These are phyloP conservation scores for Globisporangium alternatum DNA, from an alignment of 352 stramenopile genomes.

Conservation along the genomic window DNA sequence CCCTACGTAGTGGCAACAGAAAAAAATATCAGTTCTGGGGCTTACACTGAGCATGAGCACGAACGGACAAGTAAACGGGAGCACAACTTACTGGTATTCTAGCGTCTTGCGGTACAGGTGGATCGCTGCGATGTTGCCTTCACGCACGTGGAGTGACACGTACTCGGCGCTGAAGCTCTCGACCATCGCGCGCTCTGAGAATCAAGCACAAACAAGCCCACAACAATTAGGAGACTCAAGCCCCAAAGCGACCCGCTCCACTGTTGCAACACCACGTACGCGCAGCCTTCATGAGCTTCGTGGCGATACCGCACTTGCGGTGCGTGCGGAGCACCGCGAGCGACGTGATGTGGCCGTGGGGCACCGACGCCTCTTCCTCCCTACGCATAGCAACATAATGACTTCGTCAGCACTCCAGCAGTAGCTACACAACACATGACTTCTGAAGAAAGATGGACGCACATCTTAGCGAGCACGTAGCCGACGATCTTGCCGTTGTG, in stretches of 20 bases:
- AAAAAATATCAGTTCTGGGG: background rate
- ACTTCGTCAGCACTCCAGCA: background rate
- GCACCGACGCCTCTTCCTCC: slow-evolving; percentile 84
- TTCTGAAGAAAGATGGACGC: too few species aligned
- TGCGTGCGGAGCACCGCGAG: slow-evolving; percentile 96
- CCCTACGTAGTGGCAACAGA: slow-evolving; percentile 39
- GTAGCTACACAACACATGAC: too few species aligned
- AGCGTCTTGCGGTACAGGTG: slow-evolving; percentile 98
- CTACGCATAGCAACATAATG: slow-evolving; percentile 20
- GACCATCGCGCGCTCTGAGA: slow-evolving; percentile 92
- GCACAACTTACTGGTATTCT: slow-evolving; percentile 90
- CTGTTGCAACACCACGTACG: slow-evolving; percentile 39
- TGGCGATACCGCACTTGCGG: slow-evolving; percentile 96
- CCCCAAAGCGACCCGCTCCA: background rate
- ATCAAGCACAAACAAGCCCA: slow-evolving; percentile 2
- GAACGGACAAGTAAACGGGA: background rate
- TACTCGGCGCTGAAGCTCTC: slow-evolving; percentile 98
- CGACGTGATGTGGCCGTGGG: slow-evolving; percentile 99
- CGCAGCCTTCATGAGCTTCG: slow-evolving; percentile 96
- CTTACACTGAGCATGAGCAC: background rate
- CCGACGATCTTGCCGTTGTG: slow-evolving; percentile 98
- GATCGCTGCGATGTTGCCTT: slow-evolving; percentile 97
- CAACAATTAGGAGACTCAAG: background rate
- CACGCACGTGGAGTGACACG: slow-evolving; percentile 98
- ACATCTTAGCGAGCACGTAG: slow-evolving; percentile 99